Percentiles rank a stretch among this genome's conserved stretches.
These are phyloP conservation scores for thale cress (Arabidopsis thaliana) DNA, from an alignment of 345 rosid species.

Conservation along the genomic window TAIR10.1 NC_003070.9:12736501-12737000, in stretches of 20 bases:
- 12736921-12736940: slow-evolving; percentile 70
- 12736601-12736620: slow-evolving; percentile 83
- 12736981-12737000: slow-evolving; percentile 74
- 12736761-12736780: slow-evolving; percentile 29
- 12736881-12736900: too few species aligned
- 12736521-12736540: slow-evolving; percentile 49
- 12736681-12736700: slow-evolving; percentile 70
- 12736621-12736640: slow-evolving; percentile 71
- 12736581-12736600: not conserved
- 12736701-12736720: slow-evolving; percentile 79
- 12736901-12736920: too few species aligned
- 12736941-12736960: slow-evolving; percentile 73
- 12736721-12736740: slow-evolving; percentile 75
- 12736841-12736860: too few species aligned
- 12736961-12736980: slow-evolving; percentile 65
- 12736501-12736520: slow-evolving; percentile 81
- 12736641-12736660: slow-evolving; percentile 47
- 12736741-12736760: slow-evolving; percentile 79
- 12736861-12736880: too few species aligned
- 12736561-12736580: not conserved
- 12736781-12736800: not conserved
- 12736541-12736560: not conserved
- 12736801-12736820: not conserved
- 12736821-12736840: not conserved
- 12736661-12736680: slow-evolving; percentile 64